Evolutionary conservation across 2,329 filamentous ascomycete genomes (phyloP), one percentile per base, ranked within the genome.

Genomic region (Orbilia quercus): DNA sequence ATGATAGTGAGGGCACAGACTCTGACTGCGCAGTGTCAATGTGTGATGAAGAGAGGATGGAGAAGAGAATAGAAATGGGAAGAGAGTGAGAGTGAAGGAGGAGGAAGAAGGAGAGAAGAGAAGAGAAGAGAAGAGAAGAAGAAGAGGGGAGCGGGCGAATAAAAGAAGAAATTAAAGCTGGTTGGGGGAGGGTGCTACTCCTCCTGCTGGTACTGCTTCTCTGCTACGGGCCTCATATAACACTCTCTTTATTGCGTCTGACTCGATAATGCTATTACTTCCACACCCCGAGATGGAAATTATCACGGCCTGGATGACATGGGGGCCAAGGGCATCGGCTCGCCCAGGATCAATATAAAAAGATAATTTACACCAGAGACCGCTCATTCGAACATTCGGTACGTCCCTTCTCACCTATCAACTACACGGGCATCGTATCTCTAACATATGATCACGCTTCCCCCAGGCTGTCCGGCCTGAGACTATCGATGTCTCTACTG

Each of bases 121-220:
- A 28, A 63, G 36, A 23, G 25, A 45, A 51, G 9, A 31, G 18
- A 16, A 45, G 34, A 22, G 54, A 12, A 18, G 14, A 23, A 38
- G 18, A 67, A 74, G 72, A 75, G 76, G 69, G 65, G 58, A 66
- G 76, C 75, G 75, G 75, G 76, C 75, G 75, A 76, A 75, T 75
- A 79, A 76, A 75, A 70, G 60, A 66, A 70, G 73, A 69, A 64
- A 71, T 42, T 38, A 36, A 51, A 47, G 23, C 50, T 31, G 59
- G 53, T 47, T 40, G 54, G 44, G 59, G 54, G 60, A 47, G 40
- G 47, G 59, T 36, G 63, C 63, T 58, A 50, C 51, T n/a, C n/a
- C n/a, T n/a, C n/a, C n/a, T 45, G 23, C 59, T n/a, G 40, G 22
- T 22, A 23, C 44, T 42, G 38, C 63, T 34, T 57, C 48, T 1